A percentile compares a stretch with the other conserved stretches of the same genome.
Conservation (phyloP, 1,284 basidiomycete species). For the Papiliotrema nemorosa region DNA sequence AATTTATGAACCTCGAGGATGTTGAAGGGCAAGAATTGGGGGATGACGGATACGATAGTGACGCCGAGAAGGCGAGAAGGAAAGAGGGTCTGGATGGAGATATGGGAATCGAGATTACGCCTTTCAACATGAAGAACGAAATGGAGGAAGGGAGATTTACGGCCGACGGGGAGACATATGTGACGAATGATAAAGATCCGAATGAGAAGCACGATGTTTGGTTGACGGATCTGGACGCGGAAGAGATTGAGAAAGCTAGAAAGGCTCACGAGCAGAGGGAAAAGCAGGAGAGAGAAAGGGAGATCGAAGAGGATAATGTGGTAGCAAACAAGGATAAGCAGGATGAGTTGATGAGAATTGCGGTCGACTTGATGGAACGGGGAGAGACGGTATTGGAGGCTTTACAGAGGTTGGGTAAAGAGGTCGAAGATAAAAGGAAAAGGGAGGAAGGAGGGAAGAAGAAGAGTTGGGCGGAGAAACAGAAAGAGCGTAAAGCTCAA, state of each 20-base stretch:
- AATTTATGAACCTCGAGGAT: slow-evolving; percentile 80
- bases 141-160: slow-evolving; percentile 97
- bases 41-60: slow-evolving; percentile 62
- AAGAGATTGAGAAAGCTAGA: slow-evolving; percentile 78
- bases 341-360: slow-evolving; percentile 62
- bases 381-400: slow-evolving; percentile 90
- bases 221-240: slow-evolving; percentile 86
- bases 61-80: slow-evolving; percentile 21
- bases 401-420: slow-evolving; percentile 75
- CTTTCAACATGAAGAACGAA: slow-evolving; percentile 99
- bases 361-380: slow-evolving; percentile 71
- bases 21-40: slow-evolving; percentile 96
- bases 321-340: slow-evolving; percentile 55
- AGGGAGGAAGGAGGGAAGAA: slow-evolving; percentile 40
- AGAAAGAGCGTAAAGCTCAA: slow-evolving; percentile 46
- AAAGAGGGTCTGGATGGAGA: slow-evolving; percentile 51
- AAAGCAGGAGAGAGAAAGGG: slow-evolving; percentile 63
- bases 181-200: slow-evolving; percentile 75
- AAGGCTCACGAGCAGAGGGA: slow-evolving; percentile 68
- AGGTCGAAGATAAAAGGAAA: slow-evolving; percentile 59
- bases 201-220: slow-evolving; percentile 90
- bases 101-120: slow-evolving; percentile 89
- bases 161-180: slow-evolving; percentile 78
- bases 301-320: slow-evolving; percentile 53
- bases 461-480: slow-evolving; percentile 48